These are phyloP conservation scores for Periconia digitata DNA, from an alignment of 2,329 filamentous ascomycete genomes.

Conservation along the genomic window DNA sequence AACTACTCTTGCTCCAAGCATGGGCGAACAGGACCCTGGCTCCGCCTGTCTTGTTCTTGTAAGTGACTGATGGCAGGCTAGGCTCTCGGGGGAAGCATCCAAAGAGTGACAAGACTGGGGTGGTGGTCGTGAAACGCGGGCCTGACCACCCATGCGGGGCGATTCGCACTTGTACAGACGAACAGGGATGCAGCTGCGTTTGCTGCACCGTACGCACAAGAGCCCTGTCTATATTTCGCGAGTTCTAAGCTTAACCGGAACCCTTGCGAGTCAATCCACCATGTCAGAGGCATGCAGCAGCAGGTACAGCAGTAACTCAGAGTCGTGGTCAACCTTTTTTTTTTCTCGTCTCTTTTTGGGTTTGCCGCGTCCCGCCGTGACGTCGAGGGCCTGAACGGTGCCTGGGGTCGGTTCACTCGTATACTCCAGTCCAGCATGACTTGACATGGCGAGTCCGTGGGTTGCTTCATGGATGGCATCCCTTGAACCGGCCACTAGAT, in stretches of 20 bases:
- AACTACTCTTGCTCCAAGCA: constrained; percentile 41
- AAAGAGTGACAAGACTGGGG: constrained; percentile 28
- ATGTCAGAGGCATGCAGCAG: neutral
- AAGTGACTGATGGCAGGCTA: constrained; percentile 28
- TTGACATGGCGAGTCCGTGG: no score
- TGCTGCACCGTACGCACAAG: constrained; percentile 14
- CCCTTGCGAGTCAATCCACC: neutral
- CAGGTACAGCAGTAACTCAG: neutral
- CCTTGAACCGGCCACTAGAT: no score
- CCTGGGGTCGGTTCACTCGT: no score
- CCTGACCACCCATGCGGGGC: constrained; percentile 40
- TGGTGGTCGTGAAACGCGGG: constrained; percentile 39
- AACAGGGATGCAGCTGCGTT: constrained; percentile 20
- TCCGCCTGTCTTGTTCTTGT: constrained; percentile 28
- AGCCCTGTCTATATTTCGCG: constrained; percentile 21
- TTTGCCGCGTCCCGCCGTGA: no score
- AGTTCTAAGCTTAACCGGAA: constrained; percentile 21
- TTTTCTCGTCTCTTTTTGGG: no score
- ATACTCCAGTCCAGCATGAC: no score
- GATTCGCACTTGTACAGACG: constrained; percentile 36
- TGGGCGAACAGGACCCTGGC: constrained; percentile 33
- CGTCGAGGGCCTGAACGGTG: no score
- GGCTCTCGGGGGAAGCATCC: constrained; percentile 37
- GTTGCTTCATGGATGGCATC: no score
- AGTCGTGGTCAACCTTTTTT: no score